These are phyloP conservation scores for Aspergillus texensis DNA, from an alignment of 2,329 filamentous ascomycete genomes.

Conservation along the genomic window DNA sequence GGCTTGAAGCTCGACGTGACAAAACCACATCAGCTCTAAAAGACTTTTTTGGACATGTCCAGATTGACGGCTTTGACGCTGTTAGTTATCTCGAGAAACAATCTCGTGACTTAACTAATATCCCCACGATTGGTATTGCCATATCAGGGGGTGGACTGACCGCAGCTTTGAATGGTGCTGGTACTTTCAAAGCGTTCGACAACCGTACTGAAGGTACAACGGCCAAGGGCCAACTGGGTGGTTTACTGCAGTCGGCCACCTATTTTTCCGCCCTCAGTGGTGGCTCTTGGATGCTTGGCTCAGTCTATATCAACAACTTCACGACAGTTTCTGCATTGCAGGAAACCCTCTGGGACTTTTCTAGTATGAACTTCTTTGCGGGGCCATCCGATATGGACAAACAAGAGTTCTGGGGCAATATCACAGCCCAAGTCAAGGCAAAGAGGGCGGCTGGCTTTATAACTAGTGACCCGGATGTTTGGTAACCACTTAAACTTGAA, in stretches of 20 bases:
- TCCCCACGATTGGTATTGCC: slow-evolving; percentile 77
- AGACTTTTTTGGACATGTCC: slow-evolving; percentile 70
- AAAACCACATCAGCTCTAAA: slow-evolving; percentile 74
- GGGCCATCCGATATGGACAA: too few relatives aligned
- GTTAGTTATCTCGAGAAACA: slow-evolving; percentile 67
- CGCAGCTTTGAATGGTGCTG: slow-evolving; percentile 82
- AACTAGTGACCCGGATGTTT: too few relatives aligned
- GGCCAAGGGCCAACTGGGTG: slow-evolving; percentile 69
- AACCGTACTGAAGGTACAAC: slow-evolving; percentile 67
- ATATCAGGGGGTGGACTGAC: slow-evolving; percentile 84
- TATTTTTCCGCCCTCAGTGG: slow-evolving; percentile 82
- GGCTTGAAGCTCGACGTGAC: slow-evolving; percentile 71
- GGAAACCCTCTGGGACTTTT: slow-evolving; percentile 29
- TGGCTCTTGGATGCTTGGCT: slow-evolving; percentile 82
- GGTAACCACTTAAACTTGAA: too few relatives aligned
- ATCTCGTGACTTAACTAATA: slow-evolving; percentile 55
- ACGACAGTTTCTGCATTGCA: slow-evolving; percentile 59
- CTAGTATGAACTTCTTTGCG: too few relatives aligned
- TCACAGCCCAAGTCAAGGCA: slow-evolving; percentile 46
- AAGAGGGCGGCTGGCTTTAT: slow-evolving; percentile 66
- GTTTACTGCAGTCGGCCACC: slow-evolving; percentile 77
- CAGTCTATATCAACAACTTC: slow-evolving; percentile 78
- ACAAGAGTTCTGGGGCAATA: slow-evolving; percentile 31
- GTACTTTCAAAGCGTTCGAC: slow-evolving; percentile 78
- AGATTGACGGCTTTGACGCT: slow-evolving; percentile 75